Evolutionary conservation across 495 filamentous ascomycete genomes (phyloP).

Genomic region (Podospora didyma): DNA sequence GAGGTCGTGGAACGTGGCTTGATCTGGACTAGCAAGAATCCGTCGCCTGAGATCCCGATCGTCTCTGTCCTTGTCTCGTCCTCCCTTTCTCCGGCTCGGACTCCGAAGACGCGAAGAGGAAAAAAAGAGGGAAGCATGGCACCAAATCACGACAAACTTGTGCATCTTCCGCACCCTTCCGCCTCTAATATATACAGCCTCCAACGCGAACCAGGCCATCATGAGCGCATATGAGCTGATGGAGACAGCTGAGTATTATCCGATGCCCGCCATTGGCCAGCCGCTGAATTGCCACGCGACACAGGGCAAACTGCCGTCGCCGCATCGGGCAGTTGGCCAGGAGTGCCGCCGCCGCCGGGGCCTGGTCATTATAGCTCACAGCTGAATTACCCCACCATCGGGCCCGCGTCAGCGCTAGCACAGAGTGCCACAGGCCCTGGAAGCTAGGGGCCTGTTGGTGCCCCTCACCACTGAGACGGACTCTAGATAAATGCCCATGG

Average conservation of each 20-base stretch:
- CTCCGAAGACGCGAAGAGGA: too few species aligned
- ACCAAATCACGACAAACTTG: too few species aligned
- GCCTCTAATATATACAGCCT: not conserved
- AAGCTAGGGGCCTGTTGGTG: not conserved
- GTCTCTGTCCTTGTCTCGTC: too few species aligned
- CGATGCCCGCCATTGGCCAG: conserved; percentile 9
- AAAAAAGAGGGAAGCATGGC: too few species aligned
- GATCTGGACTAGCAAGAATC: too few species aligned
- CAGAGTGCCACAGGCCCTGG: not conserved
- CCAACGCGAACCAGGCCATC: not conserved
- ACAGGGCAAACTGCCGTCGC: conserved; percentile 9
- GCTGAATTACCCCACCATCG: conserved; percentile 12
- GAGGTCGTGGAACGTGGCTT: too few species aligned
- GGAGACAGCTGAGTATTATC: conserved; percentile 1
- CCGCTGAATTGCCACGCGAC: not conserved
- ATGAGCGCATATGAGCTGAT: not conserved
- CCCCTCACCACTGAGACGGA: not conserved
- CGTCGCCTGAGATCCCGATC: too few species aligned
- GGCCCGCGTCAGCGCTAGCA: conserved; percentile 11
- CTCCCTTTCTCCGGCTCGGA: too few species aligned
- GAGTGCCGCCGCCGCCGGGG: too few species aligned
- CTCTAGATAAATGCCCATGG: not conserved
- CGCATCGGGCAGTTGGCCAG: not conserved
- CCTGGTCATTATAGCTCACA: too few species aligned
- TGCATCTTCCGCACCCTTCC: too few species aligned